Conservation (phyloP, 139 green algal species). For the Eudorina sp. region DNA sequence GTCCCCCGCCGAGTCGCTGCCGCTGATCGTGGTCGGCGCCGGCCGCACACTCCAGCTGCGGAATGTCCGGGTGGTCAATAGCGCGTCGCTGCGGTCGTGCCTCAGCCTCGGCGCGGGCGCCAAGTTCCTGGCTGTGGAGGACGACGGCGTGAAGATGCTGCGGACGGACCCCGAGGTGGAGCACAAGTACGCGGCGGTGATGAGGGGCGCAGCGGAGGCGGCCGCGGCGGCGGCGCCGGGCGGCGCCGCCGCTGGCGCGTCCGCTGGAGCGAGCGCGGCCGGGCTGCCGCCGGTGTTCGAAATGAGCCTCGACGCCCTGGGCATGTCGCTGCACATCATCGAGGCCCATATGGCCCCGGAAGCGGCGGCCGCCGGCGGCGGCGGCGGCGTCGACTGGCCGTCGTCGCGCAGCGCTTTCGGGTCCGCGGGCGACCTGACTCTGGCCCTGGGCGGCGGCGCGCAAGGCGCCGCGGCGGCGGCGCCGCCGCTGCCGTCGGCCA, state of each 20-base stretch:
- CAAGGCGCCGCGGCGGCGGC: too few relatives aligned
- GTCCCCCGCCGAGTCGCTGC: constrained; percentile 72
- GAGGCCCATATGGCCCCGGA: background rate
- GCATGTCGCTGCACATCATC: constrained; percentile 46
- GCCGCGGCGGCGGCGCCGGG: background rate
- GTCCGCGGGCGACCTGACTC: background rate
- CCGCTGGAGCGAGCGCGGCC: background rate
- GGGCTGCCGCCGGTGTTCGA: constrained; percentile 29
- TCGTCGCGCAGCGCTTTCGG: constrained; percentile 17
- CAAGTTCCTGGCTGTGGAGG: constrained; percentile 55
- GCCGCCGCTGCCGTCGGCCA: background rate
- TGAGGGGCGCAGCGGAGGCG: constrained; percentile 1
- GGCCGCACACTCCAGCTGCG: constrained; percentile 80
- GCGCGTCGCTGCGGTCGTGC: constrained; percentile 72
- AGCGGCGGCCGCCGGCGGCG: background rate
- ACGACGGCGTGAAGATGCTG: constrained; percentile 63
- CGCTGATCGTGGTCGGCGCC: constrained; percentile 88
- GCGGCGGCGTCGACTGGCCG: background rate
- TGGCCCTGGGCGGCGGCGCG: background rate
- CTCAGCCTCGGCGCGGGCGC: constrained; percentile 79
- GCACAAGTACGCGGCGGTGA: background rate
- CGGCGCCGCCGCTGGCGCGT: background rate
- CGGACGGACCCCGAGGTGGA: constrained; percentile 30
- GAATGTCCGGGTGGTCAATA: constrained; percentile 87
- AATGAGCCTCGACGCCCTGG: constrained; percentile 48